Evolutionary conservation across 139 green algal genomes (phyloP).

Genomic region (Desmodesmus armatus): DNA sequence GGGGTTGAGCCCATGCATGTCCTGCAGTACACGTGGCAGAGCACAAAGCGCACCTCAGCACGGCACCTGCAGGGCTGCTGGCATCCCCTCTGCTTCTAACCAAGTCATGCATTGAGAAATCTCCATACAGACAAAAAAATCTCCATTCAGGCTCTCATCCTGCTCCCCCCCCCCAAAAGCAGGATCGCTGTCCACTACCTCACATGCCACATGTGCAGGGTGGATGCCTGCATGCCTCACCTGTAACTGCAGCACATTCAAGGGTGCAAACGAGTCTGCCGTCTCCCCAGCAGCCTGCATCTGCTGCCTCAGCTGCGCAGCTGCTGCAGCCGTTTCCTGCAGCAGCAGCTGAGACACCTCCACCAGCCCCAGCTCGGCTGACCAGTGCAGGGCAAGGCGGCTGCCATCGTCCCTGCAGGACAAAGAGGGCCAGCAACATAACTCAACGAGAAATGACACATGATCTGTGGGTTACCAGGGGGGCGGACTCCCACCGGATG

Average conservation of each 20-base stretch:
- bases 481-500: too few relatives aligned
- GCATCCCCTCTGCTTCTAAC: too few relatives aligned
- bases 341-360: constrained; percentile 54
- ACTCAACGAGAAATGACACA: too few relatives aligned
- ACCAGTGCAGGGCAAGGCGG: constrained; percentile 86
- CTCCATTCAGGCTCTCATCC: too few relatives aligned
- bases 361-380: constrained; percentile 62
- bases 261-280: too few relatives aligned
- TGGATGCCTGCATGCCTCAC: background rate
- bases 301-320: constrained; percentile 44
- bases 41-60: too few relatives aligned
- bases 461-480: too few relatives aligned
- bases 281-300: constrained; percentile 16
- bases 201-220: background rate
- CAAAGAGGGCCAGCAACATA: too few relatives aligned
- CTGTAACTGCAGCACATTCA: constrained; percentile 35
- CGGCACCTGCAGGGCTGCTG: too few relatives aligned
- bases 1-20: constrained; percentile 78
- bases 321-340: constrained; percentile 3
- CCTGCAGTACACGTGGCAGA: constrained; percentile 54
- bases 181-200: background rate
- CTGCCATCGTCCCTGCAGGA: constrained; percentile 82
- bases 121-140: too few relatives aligned
- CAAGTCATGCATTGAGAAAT: too few relatives aligned
- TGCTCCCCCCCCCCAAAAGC: too few relatives aligned